phyloP scores from a whole-genome alignment of 2,329 filamentous ascomycete species.

The Colletotrichum sojae region DNA sequence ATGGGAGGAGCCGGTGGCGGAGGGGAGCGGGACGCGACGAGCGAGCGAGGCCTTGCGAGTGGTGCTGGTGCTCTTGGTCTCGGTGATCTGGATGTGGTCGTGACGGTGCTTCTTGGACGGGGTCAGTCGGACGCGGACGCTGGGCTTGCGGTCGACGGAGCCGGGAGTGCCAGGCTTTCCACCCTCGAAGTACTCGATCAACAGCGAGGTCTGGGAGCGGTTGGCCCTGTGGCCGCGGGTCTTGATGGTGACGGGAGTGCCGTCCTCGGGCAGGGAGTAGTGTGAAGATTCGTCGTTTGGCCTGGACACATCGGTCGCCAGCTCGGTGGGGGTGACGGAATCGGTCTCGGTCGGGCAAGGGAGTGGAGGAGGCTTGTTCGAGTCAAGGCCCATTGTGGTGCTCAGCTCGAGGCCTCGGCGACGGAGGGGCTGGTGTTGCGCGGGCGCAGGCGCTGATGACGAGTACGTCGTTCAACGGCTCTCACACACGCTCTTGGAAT shows the following conservation, averaged over 20 bases:
- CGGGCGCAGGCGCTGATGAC: constrained; percentile 35
- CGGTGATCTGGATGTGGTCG: constrained; percentile 90
- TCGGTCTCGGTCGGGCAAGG: constrained; percentile 85
- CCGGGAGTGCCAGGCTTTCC: constrained; percentile 70
- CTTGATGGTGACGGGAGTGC: constrained; percentile 91
- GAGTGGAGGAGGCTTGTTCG: constrained; percentile 74
- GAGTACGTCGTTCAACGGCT: constrained; percentile 38
- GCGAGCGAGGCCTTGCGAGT: constrained; percentile 75
- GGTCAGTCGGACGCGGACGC: constrained; percentile 84
- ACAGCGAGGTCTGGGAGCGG: constrained; percentile 87
- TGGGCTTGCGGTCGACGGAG: constrained; percentile 79
- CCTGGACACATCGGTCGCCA: constrained; percentile 78
- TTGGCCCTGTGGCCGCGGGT: constrained; percentile 75
- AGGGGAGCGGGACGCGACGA: constrained; percentile 68
- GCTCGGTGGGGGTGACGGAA: constrained; percentile 73
- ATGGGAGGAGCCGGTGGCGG: constrained; percentile 56
- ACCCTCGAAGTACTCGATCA: constrained; percentile 96
- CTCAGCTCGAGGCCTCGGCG: constrained; percentile 38
- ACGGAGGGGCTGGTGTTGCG: constrained; percentile 30
- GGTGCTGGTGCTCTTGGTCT: constrained; percentile 73
- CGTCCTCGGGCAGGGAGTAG: constrained; percentile 87
- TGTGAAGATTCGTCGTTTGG: constrained; percentile 79
- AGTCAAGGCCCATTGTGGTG: constrained; percentile 69
- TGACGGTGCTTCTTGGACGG: constrained; percentile 79
- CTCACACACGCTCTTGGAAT: constrained; percentile 35